Evolutionary conservation across 2,329 filamentous ascomycete genomes (phyloP).

Genomic region (Tolypocladium cylindrosporum): DNA sequence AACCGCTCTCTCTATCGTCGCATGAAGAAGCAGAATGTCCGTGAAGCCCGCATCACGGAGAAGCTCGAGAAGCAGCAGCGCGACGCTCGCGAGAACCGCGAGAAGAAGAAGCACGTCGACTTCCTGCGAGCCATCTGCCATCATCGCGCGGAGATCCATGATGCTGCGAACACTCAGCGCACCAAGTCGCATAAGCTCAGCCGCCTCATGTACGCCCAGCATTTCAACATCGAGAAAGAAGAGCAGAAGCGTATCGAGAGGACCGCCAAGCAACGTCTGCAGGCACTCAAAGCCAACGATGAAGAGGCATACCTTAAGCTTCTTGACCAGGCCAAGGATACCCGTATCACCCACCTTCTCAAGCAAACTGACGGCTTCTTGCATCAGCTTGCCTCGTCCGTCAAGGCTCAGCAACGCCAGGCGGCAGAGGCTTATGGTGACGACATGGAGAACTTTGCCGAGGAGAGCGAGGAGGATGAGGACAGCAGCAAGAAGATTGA

Average conservation of each 20-base stretch:
- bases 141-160: conserved; percentile 69
- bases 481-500: conserved; percentile 76
- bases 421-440: conserved; percentile 71
- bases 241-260: conserved; percentile 97
- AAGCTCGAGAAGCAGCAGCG: conserved; percentile 98
- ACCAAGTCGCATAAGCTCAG: conserved; percentile 77
- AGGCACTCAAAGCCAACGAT: conserved; percentile 96
- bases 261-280: conserved; percentile 97
- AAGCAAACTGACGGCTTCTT: conserved; percentile 97
- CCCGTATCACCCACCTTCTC: conserved; percentile 93
- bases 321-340: conserved; percentile 97
- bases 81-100: conserved; percentile 86
- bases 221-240: conserved; percentile 96
- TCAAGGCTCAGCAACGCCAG: conserved; percentile 85
- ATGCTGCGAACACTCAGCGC: conserved; percentile 55
- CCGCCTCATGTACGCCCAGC: conserved; percentile 78
- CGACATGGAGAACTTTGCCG: conserved; percentile 37
- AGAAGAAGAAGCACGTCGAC: conserved; percentile 95
- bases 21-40: conserved; percentile 93
- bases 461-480: conserved; percentile 60
- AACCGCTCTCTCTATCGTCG: conserved; percentile 85
- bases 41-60: conserved; percentile 94
- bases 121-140: conserved; percentile 80
- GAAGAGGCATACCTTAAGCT: conserved; percentile 98
- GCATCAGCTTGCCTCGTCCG: conserved; percentile 86